Conservation (phyloP, 2,329 filamentous ascomycete genomes). For the Neonectria faginata region DNA sequence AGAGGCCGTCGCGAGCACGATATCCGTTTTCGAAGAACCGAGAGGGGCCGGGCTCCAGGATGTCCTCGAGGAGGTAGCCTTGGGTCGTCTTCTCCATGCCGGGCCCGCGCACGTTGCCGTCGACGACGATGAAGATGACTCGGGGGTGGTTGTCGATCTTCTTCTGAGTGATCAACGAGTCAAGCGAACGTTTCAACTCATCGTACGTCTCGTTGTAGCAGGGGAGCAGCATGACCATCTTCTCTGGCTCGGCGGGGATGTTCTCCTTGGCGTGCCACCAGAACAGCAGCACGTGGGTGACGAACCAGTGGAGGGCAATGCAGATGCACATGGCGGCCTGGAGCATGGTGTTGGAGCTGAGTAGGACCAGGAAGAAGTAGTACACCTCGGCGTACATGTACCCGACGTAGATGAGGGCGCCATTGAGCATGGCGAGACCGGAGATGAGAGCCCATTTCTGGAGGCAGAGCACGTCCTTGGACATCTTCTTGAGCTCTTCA, state of each 20-base stretch:
- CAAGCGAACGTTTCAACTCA: conserved; percentile 58
- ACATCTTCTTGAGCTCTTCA: conserved; percentile 54
- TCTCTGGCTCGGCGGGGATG: conserved; percentile 54
- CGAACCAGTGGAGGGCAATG: conserved; percentile 49
- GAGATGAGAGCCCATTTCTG: conserved; percentile 56
- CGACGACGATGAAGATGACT: conserved; percentile 61
- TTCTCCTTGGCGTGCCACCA: conserved; percentile 48
- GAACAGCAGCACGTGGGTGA: conserved; percentile 48
- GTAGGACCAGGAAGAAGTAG: conserved; percentile 58
- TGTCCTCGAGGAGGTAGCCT: conserved; percentile 60
- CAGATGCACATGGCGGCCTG: conserved; percentile 57
- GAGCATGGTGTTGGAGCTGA: conserved; percentile 59
- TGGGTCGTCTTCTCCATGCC: conserved; percentile 62
- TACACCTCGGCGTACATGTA: conserved; percentile 54
- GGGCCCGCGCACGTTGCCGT: conserved; percentile 59
- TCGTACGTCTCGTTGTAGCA: conserved; percentile 63
- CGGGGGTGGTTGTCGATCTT: conserved; percentile 56
- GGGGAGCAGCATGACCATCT: conserved; percentile 59
- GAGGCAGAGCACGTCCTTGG: conserved; percentile 51
- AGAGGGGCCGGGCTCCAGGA: conserved; percentile 52
- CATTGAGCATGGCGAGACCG: conserved; percentile 52
- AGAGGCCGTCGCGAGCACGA: conserved; percentile 58
- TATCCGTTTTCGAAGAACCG: conserved; percentile 57
- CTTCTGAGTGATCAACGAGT: conserved; percentile 59
- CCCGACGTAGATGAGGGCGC: conserved; percentile 51